These are phyloP conservation scores for Quercus parvula DNA, from an alignment of 306 rosid species.

Conservation along the genomic window DNA sequence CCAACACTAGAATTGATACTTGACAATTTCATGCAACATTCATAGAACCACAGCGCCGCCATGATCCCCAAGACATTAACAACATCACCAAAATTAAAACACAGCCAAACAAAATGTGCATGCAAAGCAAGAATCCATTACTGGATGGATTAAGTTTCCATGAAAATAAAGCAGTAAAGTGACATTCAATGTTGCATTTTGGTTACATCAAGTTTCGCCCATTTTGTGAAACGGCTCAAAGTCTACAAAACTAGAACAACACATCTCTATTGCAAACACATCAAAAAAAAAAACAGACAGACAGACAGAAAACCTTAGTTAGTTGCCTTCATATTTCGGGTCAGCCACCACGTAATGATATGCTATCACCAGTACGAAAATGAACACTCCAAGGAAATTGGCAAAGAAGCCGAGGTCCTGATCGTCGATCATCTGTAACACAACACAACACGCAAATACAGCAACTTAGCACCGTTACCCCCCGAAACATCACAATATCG, in stretches of 20 bases:
- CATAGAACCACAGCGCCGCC: not conserved
- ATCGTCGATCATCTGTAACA: constrained; percentile 81
- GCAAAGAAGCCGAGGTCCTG: constrained; percentile 84
- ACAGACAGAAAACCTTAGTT: constrained; percentile 10
- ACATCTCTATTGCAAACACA: constrained; percentile 18
- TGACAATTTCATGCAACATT: not conserved
- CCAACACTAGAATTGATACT: not conserved
- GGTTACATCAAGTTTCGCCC: constrained; percentile 27
- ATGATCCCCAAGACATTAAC: not conserved
- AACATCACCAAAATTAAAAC: not conserved
- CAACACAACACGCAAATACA: constrained; percentile 10
- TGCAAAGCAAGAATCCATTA: not conserved
- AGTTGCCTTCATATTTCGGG: constrained; percentile 77
- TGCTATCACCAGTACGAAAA: constrained; percentile 77
- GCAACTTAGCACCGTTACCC: constrained; percentile 2
- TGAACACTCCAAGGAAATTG: constrained; percentile 86
- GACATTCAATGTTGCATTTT: not conserved
- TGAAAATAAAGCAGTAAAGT: not conserved
- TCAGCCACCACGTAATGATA: constrained; percentile 91
- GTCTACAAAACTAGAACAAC: constrained; percentile 29
- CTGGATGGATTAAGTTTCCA: not conserved
- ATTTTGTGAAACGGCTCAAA: constrained; percentile 17
- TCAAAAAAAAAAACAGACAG: not conserved
- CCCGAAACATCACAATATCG: not conserved
- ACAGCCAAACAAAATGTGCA: not conserved